Conservation (phyloP, 2,329 filamentous ascomycete species). For the Capronia americana region DNA sequence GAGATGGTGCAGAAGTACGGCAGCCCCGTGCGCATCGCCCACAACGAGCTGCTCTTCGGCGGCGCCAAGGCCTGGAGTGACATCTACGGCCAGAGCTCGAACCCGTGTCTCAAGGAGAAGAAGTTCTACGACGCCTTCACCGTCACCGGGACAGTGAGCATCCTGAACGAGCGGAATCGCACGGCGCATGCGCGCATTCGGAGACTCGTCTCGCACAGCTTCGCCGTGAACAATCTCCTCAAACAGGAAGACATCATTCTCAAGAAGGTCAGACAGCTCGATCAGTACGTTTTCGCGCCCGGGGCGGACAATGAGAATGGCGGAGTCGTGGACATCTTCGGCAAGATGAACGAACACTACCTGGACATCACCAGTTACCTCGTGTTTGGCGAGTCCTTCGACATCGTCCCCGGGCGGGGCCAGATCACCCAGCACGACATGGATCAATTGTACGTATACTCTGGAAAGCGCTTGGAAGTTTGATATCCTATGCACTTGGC, state of each 20-base stretch:
- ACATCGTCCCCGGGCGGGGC: slow-evolving; percentile 17
- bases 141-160: slow-evolving; percentile 16
- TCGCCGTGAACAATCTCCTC: slow-evolving; percentile 42
- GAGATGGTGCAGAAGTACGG: too few relatives aligned
- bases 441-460: slow-evolving; percentile 16
- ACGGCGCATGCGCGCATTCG: slow-evolving; percentile 42
- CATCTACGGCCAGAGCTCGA: slow-evolving; percentile 16
- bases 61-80: too few relatives aligned
- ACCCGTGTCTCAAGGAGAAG: slow-evolving; percentile 26
- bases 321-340: slow-evolving; percentile 21
- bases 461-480: too few relatives aligned
- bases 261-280: slow-evolving; percentile 12
- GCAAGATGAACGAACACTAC: slow-evolving; percentile 17
- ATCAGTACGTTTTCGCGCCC: slow-evolving; percentile 14
- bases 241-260: slow-evolving; percentile 18
- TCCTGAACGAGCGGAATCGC: slow-evolving; percentile 30
- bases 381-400: slow-evolving; percentile 25
- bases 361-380: slow-evolving; percentile 25
- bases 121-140: slow-evolving; percentile 26
- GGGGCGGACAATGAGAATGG: slow-evolving; percentile 6
- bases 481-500: too few relatives aligned
- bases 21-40: too few relatives aligned
- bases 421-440: slow-evolving; percentile 14
- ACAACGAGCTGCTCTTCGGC: too few relatives aligned
- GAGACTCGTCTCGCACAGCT: slow-evolving; percentile 47